Conservation (phyloP, 106 monocot genomes). For the Allium sativum region DNA sequence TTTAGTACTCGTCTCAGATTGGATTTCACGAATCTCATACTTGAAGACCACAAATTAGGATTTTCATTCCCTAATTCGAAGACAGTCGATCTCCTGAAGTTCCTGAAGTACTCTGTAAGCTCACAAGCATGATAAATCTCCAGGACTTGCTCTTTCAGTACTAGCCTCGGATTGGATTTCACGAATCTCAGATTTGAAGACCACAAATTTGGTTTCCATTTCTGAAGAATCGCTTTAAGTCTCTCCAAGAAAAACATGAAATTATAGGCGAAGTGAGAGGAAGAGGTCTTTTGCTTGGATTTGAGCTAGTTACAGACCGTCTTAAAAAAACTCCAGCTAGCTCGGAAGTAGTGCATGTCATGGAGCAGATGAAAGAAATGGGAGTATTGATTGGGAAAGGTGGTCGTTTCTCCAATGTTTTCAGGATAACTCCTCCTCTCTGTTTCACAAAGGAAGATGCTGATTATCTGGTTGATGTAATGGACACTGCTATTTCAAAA, state of each 20-base stretch:
- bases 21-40: no score
- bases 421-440: conserved; percentile 76
- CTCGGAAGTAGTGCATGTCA: conserved; percentile 54
- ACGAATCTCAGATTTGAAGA: no score
- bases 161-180: no score
- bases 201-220: no score
- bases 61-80: no score
- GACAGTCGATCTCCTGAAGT: no score
- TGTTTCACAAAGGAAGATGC: conserved; percentile 78
- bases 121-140: no score
- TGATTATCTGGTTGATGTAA: conserved; percentile 49
- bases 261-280: conserved; percentile 94
- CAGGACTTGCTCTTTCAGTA: no score
- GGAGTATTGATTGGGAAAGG: conserved; percentile 78
- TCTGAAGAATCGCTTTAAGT: conserved; percentile 40
- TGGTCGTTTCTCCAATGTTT: conserved; percentile 63
- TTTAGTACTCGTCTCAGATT: no score
- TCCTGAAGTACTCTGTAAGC: no score
- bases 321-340: conserved; percentile 72
- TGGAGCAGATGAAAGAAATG: conserved; percentile 94
- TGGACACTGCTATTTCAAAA: conserved; percentile 62
- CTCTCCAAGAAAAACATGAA: conserved; percentile 62
- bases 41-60: no score
- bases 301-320: conserved; percentile 72
- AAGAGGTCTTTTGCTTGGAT: conserved; percentile 83